phyloP scores from a whole-genome alignment of 768 basidiomycete genomes.

The Fibroporia radiculosa region DNA sequence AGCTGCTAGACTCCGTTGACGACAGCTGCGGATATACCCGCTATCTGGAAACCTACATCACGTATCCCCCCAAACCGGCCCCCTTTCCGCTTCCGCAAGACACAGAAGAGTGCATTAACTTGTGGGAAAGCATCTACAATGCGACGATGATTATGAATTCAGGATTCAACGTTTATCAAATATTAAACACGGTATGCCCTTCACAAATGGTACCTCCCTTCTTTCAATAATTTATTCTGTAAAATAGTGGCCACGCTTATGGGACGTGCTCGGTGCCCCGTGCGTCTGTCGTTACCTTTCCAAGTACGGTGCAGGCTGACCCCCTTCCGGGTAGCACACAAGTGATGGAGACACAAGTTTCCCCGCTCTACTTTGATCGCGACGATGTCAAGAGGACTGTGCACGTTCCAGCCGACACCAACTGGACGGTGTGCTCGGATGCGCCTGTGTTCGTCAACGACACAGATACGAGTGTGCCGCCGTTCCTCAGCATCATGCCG shows the following conservation, averaged over 20 bases:
- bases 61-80: constrained; percentile 26
- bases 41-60: constrained; percentile 27
- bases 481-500: constrained; percentile 58
- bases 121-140: not conserved
- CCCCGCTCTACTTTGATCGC: constrained; percentile 65
- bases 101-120: constrained; percentile 14
- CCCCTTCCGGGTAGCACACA: not conserved
- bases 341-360: constrained; percentile 34
- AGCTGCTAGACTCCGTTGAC: constrained; percentile 31
- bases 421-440: constrained; percentile 59
- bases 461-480: constrained; percentile 48
- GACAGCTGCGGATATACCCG: constrained; percentile 27
- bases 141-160: constrained; percentile 34
- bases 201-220: not conserved
- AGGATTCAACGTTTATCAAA: constrained; percentile 48
- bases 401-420: constrained; percentile 54
- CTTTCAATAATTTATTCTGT: not conserved
- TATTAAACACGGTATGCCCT: constrained; percentile 50
- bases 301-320: not conserved
- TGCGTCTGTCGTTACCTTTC: constrained; percentile 26
- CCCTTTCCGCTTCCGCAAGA: constrained; percentile 28
- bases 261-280: constrained; percentile 80
- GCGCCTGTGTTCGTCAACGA: constrained; percentile 45
- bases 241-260: constrained; percentile 48
- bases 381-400: constrained; percentile 61